Conservation (phyloP, 2,329 filamentous ascomycete species). For the Celoporthe dispersa region DNA sequence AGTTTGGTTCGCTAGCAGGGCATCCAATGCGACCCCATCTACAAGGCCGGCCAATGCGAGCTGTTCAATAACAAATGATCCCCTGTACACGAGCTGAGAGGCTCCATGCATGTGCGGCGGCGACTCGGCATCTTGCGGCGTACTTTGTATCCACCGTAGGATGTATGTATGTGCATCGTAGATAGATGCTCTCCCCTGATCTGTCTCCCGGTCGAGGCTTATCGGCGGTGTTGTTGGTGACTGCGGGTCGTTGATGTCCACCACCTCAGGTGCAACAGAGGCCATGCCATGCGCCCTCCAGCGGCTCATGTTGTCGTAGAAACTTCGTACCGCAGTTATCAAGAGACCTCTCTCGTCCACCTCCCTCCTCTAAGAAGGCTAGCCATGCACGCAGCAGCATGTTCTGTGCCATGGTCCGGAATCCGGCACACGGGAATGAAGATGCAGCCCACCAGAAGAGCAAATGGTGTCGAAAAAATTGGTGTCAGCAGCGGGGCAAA, state of each 20-base stretch:
- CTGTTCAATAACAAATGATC: not conserved
- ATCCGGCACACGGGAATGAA: not conserved
- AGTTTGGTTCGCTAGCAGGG: slow-evolving; percentile 20
- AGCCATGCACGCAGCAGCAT: not conserved
- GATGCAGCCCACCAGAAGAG: not conserved
- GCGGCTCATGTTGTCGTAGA: not conserved
- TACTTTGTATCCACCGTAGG: not conserved
- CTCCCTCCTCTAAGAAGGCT: not conserved
- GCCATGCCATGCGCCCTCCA: not conserved
- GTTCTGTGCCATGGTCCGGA: not conserved
- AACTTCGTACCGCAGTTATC: not conserved
- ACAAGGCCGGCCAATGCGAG: slow-evolving; percentile 13
- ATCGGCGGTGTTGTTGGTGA: not conserved
- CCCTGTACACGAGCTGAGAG: not conserved
- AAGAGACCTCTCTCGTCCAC: not conserved
- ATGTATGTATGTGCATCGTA: not conserved
- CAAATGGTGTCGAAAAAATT: not conserved
- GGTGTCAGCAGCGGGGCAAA: not conserved
- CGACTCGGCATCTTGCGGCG: not conserved
- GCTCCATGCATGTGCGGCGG: not conserved
- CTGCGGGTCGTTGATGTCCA: not conserved
- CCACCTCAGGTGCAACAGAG: not conserved
- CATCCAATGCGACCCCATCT: slow-evolving; percentile 15
- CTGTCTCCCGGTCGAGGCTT: not conserved
- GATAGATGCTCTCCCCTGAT: not conserved